phyloP scores from a whole-genome alignment of 164 flowering plant species.

The Vitis rotundifolia region DNA sequence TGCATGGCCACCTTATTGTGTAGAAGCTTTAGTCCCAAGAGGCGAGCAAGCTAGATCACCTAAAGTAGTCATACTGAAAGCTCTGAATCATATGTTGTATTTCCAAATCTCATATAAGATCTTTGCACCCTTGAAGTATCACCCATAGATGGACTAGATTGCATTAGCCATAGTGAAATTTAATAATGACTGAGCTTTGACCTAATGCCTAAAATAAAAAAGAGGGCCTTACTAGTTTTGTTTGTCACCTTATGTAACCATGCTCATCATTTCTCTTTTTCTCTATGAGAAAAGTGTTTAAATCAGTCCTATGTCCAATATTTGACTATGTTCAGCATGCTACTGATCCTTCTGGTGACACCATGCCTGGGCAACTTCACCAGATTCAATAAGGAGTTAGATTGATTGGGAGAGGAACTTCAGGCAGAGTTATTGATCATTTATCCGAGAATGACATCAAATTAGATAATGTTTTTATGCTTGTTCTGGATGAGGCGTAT shows the following conservation, averaged over 20 bases:
- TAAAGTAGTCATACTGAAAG: no score
- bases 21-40: no score
- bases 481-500: conserved; percentile 92
- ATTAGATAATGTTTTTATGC: conserved; percentile 52
- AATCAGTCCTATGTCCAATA: conserved; percentile 93
- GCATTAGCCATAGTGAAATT: no score
- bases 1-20: no score
- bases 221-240: conserved; percentile 82
- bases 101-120: no score
- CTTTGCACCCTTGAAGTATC: no score
- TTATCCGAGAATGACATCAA: conserved; percentile 73
- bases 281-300: conserved; percentile 94
- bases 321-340: conserved; percentile 97
- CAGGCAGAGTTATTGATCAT: conserved; percentile 89
- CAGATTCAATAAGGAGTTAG: conserved; percentile 80
- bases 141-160: no score
- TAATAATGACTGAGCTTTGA: conserved; percentile 75
- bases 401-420: conserved; percentile 70
- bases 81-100: no score
- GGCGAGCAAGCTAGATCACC: no score
- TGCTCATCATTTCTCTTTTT: conserved; percentile 89
- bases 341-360: conserved; percentile 91
- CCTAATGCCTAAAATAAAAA: conserved; percentile 85
- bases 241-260: conserved; percentile 90
- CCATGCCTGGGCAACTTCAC: conserved; percentile 75